A percentile compares a stretch with the other conserved stretches of the same genome.
phyloP scores from a whole-genome alignment of 345 rosid species.

The Arabis hirsuta region DNA sequence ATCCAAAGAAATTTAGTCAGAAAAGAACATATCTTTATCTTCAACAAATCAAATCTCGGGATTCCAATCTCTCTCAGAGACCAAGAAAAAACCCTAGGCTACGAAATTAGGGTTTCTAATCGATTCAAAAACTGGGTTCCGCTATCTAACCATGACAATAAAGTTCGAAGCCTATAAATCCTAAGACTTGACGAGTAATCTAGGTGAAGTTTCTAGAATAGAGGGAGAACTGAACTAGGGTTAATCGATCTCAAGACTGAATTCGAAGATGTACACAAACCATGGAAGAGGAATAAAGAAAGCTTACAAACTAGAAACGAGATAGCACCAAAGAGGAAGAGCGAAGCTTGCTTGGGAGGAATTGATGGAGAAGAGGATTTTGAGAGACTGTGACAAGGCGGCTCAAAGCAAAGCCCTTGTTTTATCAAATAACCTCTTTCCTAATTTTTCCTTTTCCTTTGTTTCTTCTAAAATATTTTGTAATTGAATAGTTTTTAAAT shows the following conservation, averaged over 20 bases:
- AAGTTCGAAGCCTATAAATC: not conserved
- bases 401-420: slow-evolving; percentile 17
- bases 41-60: not conserved
- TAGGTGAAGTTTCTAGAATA: not conserved
- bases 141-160: not conserved
- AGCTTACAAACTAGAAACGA: slow-evolving; percentile 11
- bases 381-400: slow-evolving; percentile 21
- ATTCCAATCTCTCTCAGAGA: not conserved
- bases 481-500: too few species aligned
- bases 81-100: slow-evolving; percentile 1
- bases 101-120: slow-evolving; percentile 33
- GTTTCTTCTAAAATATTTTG: not conserved
- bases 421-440: not conserved
- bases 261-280: slow-evolving; percentile 27
- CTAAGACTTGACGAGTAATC: not conserved
- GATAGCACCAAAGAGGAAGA: not conserved
- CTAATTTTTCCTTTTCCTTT: not conserved
- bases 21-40: not conserved
- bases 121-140: not conserved
- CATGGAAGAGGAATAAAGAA: not conserved
- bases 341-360: slow-evolving; percentile 12
- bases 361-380: not conserved
- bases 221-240: slow-evolving; percentile 3
- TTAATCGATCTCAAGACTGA: not conserved
- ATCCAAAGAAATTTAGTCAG: not conserved